Base-by-base conservation (phyloP, 2,329 filamentous ascomycete species). In the Leptographium galeiforme region DNA sequence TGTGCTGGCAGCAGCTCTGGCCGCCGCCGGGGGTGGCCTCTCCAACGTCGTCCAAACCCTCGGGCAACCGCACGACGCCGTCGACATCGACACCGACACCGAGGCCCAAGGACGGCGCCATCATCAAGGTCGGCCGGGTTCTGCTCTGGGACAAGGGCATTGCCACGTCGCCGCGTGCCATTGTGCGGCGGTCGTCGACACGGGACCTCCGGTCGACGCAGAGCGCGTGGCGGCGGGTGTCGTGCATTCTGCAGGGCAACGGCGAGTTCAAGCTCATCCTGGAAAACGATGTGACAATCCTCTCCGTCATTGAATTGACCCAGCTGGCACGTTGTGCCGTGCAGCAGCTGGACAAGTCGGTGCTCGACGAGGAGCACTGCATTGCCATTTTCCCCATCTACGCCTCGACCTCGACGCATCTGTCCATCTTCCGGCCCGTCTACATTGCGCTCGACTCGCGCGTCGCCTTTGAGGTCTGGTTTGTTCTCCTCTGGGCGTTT, bases 311-410 rank as follows among this genome's bases (percentile, higher is more conserved):
- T 51, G 89, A 95, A 61, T 75, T 98, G 6, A 87, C 89, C 13
- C 88, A 95, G 62, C 74, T 98, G 8, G 93, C 89, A 18, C 81
- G 93, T 52, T 93, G 86, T 65, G 89, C 91, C 10, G 84, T 98
- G 51, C 93, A 98, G 66, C 82, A 90, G 61, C 74, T 98, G 51
- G 89, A 97, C 66, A 81, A 82, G 51, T 95, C 90, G 6, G 91
- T 98, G 10, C 70, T 98, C 44, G 89, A 95, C 58, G 87, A 93
- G 66, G 89, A 96, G 56, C 93, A 87, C 63, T 97, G 90, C 70
- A 87, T 98, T 58, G 90, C 88, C 51, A 91, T 98, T 48, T 96
- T 96, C 63, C 91, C 93, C 16, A 90, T 91, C 57, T 97, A 98
- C 67, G 83, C 88, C 1, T 77, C 85, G 11, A 81, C 81, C 19